phyloP scores from a whole-genome alignment of 1,139 yeast species.

The Tardiomyces depauwii region DNA sequence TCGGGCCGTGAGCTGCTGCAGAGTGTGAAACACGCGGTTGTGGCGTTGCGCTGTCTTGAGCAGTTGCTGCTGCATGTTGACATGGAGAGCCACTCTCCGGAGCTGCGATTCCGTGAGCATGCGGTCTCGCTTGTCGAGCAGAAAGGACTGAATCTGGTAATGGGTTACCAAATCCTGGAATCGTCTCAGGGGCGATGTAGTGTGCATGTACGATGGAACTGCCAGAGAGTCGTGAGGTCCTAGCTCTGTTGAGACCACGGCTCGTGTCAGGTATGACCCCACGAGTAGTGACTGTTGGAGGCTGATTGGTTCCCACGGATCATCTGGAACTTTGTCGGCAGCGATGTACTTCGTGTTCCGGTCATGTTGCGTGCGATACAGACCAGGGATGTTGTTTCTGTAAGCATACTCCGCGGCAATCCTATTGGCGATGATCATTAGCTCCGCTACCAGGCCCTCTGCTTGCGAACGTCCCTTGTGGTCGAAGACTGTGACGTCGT shows the following conservation, averaged over 20 bases:
- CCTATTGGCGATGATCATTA: slow-evolving; percentile 68
- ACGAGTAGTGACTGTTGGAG: not conserved
- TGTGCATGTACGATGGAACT: slow-evolving; percentile 50
- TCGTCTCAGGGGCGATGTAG: slow-evolving; percentile 81
- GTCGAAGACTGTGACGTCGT: not conserved
- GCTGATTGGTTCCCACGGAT: not conserved
- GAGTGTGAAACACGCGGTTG: not conserved
- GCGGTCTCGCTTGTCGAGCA: slow-evolving; percentile 11
- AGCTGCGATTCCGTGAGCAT: not conserved
- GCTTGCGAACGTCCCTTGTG: not conserved
- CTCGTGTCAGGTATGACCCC: not conserved
- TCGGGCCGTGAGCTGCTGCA: not conserved
- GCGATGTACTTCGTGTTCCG: slow-evolving; percentile 19
- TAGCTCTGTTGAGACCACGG: slow-evolving; percentile 14
- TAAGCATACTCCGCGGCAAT: slow-evolving; percentile 44
- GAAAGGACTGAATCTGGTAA: slow-evolving; percentile 44
- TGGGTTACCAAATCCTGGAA: slow-evolving; percentile 75
- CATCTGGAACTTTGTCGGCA: slow-evolving; percentile 27
- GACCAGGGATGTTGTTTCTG: slow-evolving; percentile 39
- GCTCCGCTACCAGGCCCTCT: slow-evolving; percentile 48
- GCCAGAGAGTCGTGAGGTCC: slow-evolving; percentile 54
- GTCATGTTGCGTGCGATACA: slow-evolving; percentile 38
- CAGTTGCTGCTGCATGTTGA: not conserved
- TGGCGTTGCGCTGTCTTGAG: not conserved
- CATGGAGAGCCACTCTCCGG: not conserved